These are phyloP conservation scores for Apiotrichum laibachii DNA, from an alignment of 1,284 basidiomycete genomes.

Conservation along the genomic window DNA sequence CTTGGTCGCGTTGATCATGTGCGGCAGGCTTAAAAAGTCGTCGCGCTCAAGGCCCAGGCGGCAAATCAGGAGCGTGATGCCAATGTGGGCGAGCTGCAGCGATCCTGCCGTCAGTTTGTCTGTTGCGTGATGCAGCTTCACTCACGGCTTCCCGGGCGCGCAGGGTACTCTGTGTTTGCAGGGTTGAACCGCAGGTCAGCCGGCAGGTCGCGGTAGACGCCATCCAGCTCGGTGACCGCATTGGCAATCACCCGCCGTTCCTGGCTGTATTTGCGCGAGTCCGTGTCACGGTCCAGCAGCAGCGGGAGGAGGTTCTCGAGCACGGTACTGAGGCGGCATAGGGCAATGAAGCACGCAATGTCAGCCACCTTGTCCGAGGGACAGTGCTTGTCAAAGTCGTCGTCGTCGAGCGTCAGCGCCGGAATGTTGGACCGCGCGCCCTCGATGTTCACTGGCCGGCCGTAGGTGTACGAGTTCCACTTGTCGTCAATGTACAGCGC, in stretches of 20 bases:
- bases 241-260: constrained; percentile 16
- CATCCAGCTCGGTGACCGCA: constrained; percentile 18
- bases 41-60: constrained; percentile 22
- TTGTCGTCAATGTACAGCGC: constrained; percentile 25
- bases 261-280: background rate
- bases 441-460: constrained; percentile 21
- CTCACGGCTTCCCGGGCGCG: constrained; percentile 6
- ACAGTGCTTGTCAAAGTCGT: background rate
- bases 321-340: constrained; percentile 11
- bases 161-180: background rate
- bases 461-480: constrained; percentile 26
- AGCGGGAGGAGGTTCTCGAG: constrained; percentile 21
- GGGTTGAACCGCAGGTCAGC: constrained; percentile 14
- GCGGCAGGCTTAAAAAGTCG: constrained; percentile 11
- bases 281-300: constrained; percentile 14
- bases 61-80: constrained; percentile 18
- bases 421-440: constrained; percentile 10
- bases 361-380: constrained; percentile 1
- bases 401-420: constrained; percentile 15
- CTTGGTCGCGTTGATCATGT: constrained; percentile 8
- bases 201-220: constrained; percentile 17
- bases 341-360: constrained; percentile 19
- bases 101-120: constrained; percentile 4
- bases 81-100: constrained; percentile 17
- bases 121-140: background rate